Base-by-base conservation (phyloP, 1,139 yeast genomes). In the Trichomonascaceae sp. region DNA sequence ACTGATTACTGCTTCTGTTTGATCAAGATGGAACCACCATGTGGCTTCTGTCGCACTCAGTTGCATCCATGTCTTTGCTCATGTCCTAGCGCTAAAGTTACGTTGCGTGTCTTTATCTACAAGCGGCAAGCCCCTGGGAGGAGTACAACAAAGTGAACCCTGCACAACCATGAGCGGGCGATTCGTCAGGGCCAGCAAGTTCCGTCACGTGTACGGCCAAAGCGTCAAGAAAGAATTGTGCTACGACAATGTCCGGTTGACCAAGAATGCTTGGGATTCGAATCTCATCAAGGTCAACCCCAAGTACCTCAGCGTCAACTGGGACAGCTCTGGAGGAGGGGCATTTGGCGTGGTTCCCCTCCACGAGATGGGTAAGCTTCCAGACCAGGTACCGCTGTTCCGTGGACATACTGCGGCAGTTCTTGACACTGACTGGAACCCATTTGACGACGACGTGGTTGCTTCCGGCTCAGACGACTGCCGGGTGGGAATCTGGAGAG, bases 301-400 rank as follows among this genome's bases (percentile, higher is more conserved):
- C 23, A 77, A 79, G 56, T 89, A 73, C 51, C 60, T 89, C 27
- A 69, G 95, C 0, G 80, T 84, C 41, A 85, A 84, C 56, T 85
- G 95, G 95, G 85, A 82, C 41, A 69, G 96, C 15, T 78, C 93
- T 5, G 97, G 97, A 29, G 97, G 97, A 42, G 98, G 98, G 35
- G 92, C 97, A 0, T 87, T 89, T 64, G 95, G 94, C 1, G 79
- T 89, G 13, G 75, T 89, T 37, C 98, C 98, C 2, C 63, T 82
- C 20, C 52, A 57, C 6, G 96, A 87, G 56, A 77, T 74, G 14
- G 97, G 97, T n/a, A 89, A 85, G 56, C 76, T 89, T 6, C 97
- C 96, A 4, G 98, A 89, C 49, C 74, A 79, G 40, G 89, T 85
- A 31, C 89, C 97, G 2, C 67, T 89, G 46, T 89, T 87, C 57